A percentile compares a stretch with the other conserved stretches of the same genome.
Conservation (phyloP, 176 grass and related monocot species). For the Eleusine coracana region DNA sequence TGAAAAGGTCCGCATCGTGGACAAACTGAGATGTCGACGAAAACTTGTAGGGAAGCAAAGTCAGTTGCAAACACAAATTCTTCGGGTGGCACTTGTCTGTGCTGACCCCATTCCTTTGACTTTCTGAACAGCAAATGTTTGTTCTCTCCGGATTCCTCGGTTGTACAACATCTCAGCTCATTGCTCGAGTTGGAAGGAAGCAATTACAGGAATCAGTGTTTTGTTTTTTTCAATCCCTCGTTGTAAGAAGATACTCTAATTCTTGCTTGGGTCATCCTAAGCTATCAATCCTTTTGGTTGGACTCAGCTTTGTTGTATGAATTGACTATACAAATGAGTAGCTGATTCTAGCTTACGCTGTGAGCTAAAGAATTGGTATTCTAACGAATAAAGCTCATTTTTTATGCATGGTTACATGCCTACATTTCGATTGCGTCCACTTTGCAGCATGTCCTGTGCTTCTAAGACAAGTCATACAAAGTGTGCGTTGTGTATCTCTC, state of each 20-base stretch:
- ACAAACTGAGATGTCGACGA: conserved; percentile 55
- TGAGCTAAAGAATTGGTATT: conserved; percentile 46
- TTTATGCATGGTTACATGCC: conserved; percentile 8
- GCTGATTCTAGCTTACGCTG: conserved; percentile 37
- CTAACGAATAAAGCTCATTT: conserved; percentile 54
- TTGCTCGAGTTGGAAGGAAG: conserved; percentile 47
- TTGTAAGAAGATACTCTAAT: conserved; percentile 52
- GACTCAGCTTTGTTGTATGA: conserved; percentile 44
- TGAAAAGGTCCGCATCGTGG: conserved; percentile 81
- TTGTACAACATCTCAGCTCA: conserved; percentile 51
- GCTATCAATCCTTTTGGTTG: conserved; percentile 33
- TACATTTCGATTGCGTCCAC: background rate
- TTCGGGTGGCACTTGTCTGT: conserved; percentile 39
- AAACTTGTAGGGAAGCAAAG: conserved; percentile 44
- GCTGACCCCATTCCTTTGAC: conserved; percentile 28
- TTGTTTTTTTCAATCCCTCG: conserved; percentile 33
- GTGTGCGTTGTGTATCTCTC: conserved; percentile 16
- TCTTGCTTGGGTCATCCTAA: conserved; percentile 47
- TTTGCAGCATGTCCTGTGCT: conserved; percentile 8
- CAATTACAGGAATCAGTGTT: conserved; percentile 45
- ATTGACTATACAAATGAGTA: conserved; percentile 37
- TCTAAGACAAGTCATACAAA: conserved; percentile 23
- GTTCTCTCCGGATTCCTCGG: conserved; percentile 36
- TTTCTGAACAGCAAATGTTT: conserved; percentile 36
- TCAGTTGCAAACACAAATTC: conserved; percentile 41